Evolutionary conservation across 441 rosid genomes (phyloP).

Genomic region (Gossypium schwendimanii): DNA sequence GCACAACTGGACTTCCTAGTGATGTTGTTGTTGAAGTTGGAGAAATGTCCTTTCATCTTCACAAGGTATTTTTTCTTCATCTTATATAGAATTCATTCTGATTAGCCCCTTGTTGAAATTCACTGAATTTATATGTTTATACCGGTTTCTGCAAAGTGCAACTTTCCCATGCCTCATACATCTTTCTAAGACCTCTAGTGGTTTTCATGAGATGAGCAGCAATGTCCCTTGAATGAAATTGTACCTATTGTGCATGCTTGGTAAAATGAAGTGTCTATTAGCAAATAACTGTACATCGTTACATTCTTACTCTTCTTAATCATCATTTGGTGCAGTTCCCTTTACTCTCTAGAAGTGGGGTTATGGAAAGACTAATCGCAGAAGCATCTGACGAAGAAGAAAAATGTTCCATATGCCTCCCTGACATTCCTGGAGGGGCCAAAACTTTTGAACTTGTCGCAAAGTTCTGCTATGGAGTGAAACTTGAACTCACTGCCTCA

Average conservation of each 20-base stretch:
- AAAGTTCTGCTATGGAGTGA: conserved; percentile 94
- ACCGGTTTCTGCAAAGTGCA: background rate
- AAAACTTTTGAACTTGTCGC: conserved; percentile 91
- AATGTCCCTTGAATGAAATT: background rate
- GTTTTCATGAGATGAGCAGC: background rate
- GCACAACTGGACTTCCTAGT: conserved; percentile 93
- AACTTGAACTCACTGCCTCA: conserved; percentile 82
- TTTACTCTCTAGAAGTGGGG: conserved; percentile 87
- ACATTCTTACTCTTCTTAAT: background rate
- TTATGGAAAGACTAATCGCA: conserved; percentile 79
- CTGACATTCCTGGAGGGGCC: conserved; percentile 75
- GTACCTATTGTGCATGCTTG: background rate
- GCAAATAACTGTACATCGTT: background rate
- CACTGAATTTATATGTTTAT: background rate
- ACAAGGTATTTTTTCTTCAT: conserved; percentile 54
- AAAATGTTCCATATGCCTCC: conserved; percentile 48
- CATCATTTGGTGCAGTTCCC: conserved; percentile 66
- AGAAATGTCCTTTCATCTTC: conserved; percentile 95
- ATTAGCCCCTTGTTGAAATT: background rate
- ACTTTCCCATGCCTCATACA: background rate
- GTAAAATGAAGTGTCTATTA: background rate
- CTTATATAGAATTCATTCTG: background rate
- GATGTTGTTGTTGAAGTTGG: conserved; percentile 85
- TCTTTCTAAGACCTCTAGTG: background rate
- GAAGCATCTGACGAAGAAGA: conserved; percentile 70